Evolutionary conservation across 495 filamentous ascomycete species (phyloP).

Genomic region (Penicillium turbatum): DNA sequence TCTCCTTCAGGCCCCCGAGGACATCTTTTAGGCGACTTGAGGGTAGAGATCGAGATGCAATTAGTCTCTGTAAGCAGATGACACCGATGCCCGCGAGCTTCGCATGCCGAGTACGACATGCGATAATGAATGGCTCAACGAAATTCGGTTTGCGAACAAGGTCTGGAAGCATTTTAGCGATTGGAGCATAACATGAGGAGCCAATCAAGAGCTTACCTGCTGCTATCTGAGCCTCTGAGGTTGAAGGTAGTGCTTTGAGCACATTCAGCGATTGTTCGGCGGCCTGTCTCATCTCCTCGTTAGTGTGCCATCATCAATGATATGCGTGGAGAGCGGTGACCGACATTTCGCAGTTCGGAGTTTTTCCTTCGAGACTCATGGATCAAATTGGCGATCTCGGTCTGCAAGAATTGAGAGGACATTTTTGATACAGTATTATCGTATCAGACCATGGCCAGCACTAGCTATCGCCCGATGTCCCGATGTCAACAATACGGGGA

Average conservation of each 20-base stretch:
- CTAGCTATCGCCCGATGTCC: constrained; percentile 16
- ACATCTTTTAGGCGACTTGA: constrained; percentile 72
- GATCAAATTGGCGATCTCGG: constrained; percentile 86
- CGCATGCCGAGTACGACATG: constrained; percentile 81
- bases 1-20: constrained; percentile 80
- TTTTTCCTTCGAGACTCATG: constrained; percentile 95
- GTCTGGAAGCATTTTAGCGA: constrained; percentile 53
- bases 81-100: constrained; percentile 85
- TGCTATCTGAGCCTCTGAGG: constrained; percentile 77
- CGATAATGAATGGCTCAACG: constrained; percentile 86
- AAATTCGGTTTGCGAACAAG: constrained; percentile 76
- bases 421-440: constrained; percentile 49
- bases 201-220: constrained; percentile 55
- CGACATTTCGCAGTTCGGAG: constrained; percentile 77
- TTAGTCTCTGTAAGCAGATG: constrained; percentile 81
- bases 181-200: not conserved
- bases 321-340: constrained; percentile 15
- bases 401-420: constrained; percentile 86
- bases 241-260: constrained; percentile 70
- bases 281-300: constrained; percentile 52
- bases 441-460: constrained; percentile 36
- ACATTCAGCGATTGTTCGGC: constrained; percentile 92
- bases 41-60: constrained; percentile 73
- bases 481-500: constrained; percentile 15
- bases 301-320: constrained; percentile 13